Base-by-base conservation (phyloP, 148 eudicot species). In the Linanthus parryae region DNA sequence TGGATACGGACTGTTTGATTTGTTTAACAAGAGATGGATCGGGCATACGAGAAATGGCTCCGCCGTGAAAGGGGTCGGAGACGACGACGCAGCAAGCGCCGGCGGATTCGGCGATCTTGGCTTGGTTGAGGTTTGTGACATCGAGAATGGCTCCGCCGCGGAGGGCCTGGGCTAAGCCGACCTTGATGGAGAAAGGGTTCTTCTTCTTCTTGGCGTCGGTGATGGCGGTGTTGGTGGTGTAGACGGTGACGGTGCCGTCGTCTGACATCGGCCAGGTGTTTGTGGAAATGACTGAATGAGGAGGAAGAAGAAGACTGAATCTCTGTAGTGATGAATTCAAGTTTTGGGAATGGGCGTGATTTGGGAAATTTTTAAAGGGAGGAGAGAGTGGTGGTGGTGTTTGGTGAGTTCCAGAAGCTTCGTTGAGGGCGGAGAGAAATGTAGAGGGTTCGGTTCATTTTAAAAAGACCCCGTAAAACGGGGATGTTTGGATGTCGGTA, bases 51-150 rank as follows among this genome's bases (percentile, higher is more conserved):
- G 63, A 48, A 4, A 73, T 58, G n/a, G n/a, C n/a, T 6, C 77
- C 66, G 29, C 48, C 7, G 21, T 42, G 49, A 35, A 10, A 19
- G 22, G 7, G 59, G 7, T 14, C 69, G 38, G 33, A 26, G 8
- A 83, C 53, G 3, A 73, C 9, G 15, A 83, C 10, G 53, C 83
- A 76, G 34, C 81, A 83, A 13, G 91, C 83, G 14, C 91, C 85
- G 23, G 74, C 81, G 8, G 78, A 74, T 33, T 76, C 85, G 13
- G 81, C 85, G 54, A 77, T 80, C 59, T 74, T 80, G 57, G 86
- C 91, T 40, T 83, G 78, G 0, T 62, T 64, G 4, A 56, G 10
- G 44, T 45, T 44, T 9, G 78, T 57, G 35, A 83, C 76, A 16
- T 83, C 76, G 48, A 83, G 9, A 9, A 83, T 80, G 0, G 66